Evolutionary conservation across 2,329 filamentous ascomycete species (phyloP), one percentile per base, ranked within the genome.

Genomic region (Fusarium duplospermum): DNA sequence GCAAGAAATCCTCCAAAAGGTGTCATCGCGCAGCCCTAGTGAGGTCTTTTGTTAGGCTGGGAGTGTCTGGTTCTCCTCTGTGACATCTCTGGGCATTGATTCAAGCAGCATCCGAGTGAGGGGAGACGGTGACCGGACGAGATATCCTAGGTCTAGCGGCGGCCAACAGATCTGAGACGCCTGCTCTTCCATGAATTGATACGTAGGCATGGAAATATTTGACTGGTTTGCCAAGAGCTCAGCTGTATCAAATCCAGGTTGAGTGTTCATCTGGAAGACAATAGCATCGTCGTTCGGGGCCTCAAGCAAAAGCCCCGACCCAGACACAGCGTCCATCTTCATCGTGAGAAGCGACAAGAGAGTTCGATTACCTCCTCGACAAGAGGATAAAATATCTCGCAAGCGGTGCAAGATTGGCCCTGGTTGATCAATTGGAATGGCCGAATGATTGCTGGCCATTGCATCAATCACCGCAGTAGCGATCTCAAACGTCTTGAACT

Each of bases 401-500:
- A 86, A 75, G 38, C 81, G 81, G 35, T 78, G 67, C 1, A 86
- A 77, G 13, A 86, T 81, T 14, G 82, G 81, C 2, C 78, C 77
- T 0, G 83, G 80, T 14, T 78, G 78, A 14, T 79, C 75, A 22
- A 35, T 70, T 38, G 42, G 67, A 45, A 66, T 59, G 47, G 40
- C 63, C 11, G 61, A 76, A 67, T 64, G 77, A 67, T 81, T 71
- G 40, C 73, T 78, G 6, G 81, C 76, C 54, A 85, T 77, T 2
- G 82, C 82, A 33, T 87, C 85, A 20, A 82, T 81, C 1, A 87
- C 84, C 0, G 84, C 84, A 13, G 81, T 85, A 1, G 85, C 85
- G 52, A 87, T 86, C 66, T 86, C 84, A 59, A 83, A 86, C 3
- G 85, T 85, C 59, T 87, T 87, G 73, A 84, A 84, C 73, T 87